These are phyloP conservation scores for Rauvolfia tetraphylla DNA, from an alignment of 257 asterid genomes.

Conservation along the genomic window DNA sequence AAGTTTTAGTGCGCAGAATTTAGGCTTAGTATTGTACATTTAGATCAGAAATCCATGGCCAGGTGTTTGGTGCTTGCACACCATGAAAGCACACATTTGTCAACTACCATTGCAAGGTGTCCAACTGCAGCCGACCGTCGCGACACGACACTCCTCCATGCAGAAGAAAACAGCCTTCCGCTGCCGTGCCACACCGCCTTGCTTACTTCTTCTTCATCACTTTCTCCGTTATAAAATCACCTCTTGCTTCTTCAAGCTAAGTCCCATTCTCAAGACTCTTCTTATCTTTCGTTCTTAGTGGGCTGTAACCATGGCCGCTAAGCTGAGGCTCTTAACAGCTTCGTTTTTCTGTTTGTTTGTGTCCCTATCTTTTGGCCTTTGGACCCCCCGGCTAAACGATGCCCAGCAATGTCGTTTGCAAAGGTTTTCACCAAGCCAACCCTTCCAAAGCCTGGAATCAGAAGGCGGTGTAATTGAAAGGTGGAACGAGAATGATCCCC, in stretches of 20 bases:
- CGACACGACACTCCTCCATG: constrained; percentile 31
- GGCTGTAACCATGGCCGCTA: constrained; percentile 31
- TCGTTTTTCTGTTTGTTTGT: constrained; percentile 26
- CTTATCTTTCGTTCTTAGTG: background rate
- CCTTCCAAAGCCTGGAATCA: constrained; percentile 35
- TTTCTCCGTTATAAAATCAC: too few species aligned
- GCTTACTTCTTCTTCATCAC: too few species aligned
- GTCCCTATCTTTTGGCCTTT: constrained; percentile 25
- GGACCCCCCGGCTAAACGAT: constrained; percentile 23
- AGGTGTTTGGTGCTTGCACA: background rate
- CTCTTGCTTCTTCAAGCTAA: background rate
- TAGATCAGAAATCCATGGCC: background rate
- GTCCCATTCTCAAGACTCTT: background rate
- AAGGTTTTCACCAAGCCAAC: constrained; percentile 39
- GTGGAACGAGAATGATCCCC: constrained; percentile 51
- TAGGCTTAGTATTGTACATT: too few species aligned
- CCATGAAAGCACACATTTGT: background rate
- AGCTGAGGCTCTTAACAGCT: constrained; percentile 21
- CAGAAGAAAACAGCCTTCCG: constrained; percentile 25
- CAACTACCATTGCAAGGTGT: constrained; percentile 35
- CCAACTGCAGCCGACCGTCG: background rate
- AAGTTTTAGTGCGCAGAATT: too few species aligned
- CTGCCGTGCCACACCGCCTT: too few species aligned
- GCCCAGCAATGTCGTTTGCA: constrained; percentile 66
- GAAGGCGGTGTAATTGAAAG: constrained; percentile 61